Conservation (phyloP, 805 yeast species). For the Candida vartiovaarae region DNA sequence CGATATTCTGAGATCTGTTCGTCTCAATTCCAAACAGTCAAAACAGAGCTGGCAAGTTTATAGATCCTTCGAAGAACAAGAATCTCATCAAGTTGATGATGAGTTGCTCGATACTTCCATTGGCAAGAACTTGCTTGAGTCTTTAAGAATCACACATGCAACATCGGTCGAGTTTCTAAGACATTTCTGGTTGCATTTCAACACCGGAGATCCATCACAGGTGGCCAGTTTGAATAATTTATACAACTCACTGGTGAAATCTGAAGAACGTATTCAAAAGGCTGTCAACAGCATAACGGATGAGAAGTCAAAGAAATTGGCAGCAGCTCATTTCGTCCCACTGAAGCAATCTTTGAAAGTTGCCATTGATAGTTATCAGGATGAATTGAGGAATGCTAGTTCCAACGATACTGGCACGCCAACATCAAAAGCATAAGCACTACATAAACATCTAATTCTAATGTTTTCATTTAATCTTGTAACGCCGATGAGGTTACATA, state of each 20-base stretch:
- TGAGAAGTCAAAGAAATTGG: conserved; percentile 20
- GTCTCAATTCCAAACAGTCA: conserved; percentile 47
- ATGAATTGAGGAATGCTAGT: conserved; percentile 6
- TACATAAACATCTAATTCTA: not conserved
- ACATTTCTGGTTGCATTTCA: conserved; percentile 67
- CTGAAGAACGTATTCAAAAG: conserved; percentile 37
- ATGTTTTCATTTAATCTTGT: too few species aligned
- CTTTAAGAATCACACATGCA: conserved; percentile 54
- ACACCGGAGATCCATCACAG: conserved; percentile 39
- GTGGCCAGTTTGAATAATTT: conserved; percentile 38
- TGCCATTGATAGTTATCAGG: conserved; percentile 43
- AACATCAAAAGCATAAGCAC: not conserved
- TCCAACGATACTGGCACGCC: not conserved
- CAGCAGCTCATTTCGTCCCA: conserved; percentile 35
- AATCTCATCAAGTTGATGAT: conserved; percentile 20
- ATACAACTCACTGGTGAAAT: conserved; percentile 41
- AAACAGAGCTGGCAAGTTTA: conserved; percentile 36
- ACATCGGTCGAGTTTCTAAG: conserved; percentile 69
- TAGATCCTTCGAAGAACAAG: conserved; percentile 20
- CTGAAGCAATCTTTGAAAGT: conserved; percentile 34
- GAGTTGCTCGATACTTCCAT: conserved; percentile 25
- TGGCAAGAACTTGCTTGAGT: conserved; percentile 37
- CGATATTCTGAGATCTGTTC: conserved; percentile 41
- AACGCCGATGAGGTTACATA: too few species aligned
- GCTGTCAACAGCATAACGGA: conserved; percentile 26